Evolutionary conservation across 2,329 filamentous ascomycete species (phyloP).

Genomic region (Aspergillus brasiliensis): DNA sequence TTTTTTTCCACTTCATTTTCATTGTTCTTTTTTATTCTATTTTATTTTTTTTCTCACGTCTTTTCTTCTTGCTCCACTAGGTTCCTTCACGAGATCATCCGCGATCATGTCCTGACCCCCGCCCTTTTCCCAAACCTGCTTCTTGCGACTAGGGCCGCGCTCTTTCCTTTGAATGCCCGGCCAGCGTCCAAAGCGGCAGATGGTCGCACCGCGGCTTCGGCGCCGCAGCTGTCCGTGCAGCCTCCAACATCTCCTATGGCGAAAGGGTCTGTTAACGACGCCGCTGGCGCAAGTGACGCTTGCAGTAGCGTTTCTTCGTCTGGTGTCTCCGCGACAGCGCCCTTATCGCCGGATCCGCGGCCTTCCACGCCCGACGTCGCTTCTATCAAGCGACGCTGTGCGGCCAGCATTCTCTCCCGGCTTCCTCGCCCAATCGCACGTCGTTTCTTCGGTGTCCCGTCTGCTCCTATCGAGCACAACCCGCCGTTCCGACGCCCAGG

Average conservation of each 20-base stretch:
- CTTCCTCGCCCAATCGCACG: constrained; percentile 48
- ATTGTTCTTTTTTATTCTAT: constrained; percentile 11
- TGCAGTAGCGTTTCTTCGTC: constrained; percentile 22
- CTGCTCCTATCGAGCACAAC: constrained; percentile 9
- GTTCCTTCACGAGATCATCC: constrained; percentile 49
- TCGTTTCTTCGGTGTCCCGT: constrained; percentile 45
- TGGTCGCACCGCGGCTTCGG: constrained; percentile 19
- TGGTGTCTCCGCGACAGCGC: constrained; percentile 13
- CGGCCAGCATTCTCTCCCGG: constrained; percentile 44
- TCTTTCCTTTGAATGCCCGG: constrained; percentile 85
- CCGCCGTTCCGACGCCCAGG: background rate
- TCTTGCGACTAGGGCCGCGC: constrained; percentile 66
- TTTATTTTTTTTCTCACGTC: constrained; percentile 3
- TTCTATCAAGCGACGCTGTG: constrained; percentile 49
- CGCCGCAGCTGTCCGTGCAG: constrained; percentile 27
- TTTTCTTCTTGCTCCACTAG: constrained; percentile 28
- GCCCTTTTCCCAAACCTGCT: constrained; percentile 64
- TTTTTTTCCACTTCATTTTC: constrained; percentile 16
- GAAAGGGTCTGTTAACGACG: constrained; percentile 18
- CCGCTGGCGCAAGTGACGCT: constrained; percentile 23
- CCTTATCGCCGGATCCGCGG: constrained; percentile 21
- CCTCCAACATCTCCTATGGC: constrained; percentile 21
- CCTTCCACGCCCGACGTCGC: constrained; percentile 36
- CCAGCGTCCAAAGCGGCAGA: constrained; percentile 48
- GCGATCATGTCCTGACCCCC: constrained; percentile 66